Conservation (phyloP, 805 yeast species). For the Starmerella scarabaei region DNA sequence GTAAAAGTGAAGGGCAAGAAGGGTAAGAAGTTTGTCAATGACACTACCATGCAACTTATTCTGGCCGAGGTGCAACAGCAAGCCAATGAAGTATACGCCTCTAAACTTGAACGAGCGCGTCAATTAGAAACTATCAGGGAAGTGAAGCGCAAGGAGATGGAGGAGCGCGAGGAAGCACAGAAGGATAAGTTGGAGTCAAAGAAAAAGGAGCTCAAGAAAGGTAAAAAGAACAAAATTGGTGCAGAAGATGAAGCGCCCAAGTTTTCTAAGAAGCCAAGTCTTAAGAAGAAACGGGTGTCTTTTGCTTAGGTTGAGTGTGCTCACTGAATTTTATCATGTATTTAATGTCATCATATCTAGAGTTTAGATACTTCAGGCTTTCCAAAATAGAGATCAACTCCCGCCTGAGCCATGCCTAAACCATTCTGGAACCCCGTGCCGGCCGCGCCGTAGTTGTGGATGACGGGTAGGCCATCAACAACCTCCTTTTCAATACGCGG, state of each 20-base stretch:
- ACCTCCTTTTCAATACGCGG: conserved; percentile 50
- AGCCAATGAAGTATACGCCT: conserved; percentile 64
- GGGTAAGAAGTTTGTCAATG: conserved; percentile 45
- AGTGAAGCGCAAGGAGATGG: conserved; percentile 73
- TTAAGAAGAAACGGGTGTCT: conserved; percentile 14
- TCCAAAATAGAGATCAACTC: conserved; percentile 22
- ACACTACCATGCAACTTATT: conserved; percentile 59
- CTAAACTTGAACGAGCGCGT: conserved; percentile 79
- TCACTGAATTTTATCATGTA: not conserved
- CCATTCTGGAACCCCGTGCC: conserved; percentile 71
- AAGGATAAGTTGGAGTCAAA: conserved; percentile 57
- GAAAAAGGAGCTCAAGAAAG: conserved; percentile 61
- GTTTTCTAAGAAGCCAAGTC: conserved; percentile 28
- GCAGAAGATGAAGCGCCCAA: not conserved
- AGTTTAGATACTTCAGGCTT: not conserved
- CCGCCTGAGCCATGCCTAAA: conserved; percentile 45
- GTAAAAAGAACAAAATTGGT: not conserved
- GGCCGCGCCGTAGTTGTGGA: conserved; percentile 69
- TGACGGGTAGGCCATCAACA: conserved; percentile 32
- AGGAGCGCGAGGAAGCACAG: conserved; percentile 64
- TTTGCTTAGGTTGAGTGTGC: conserved; percentile 6
- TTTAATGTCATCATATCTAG: not conserved
- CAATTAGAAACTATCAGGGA: conserved; percentile 85
- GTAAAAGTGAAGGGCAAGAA: conserved; percentile 73
- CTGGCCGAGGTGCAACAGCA: conserved; percentile 72